These are phyloP conservation scores for Nemania serpens DNA, from an alignment of 2,329 filamentous ascomycete genomes.

Conservation along the genomic window DNA sequence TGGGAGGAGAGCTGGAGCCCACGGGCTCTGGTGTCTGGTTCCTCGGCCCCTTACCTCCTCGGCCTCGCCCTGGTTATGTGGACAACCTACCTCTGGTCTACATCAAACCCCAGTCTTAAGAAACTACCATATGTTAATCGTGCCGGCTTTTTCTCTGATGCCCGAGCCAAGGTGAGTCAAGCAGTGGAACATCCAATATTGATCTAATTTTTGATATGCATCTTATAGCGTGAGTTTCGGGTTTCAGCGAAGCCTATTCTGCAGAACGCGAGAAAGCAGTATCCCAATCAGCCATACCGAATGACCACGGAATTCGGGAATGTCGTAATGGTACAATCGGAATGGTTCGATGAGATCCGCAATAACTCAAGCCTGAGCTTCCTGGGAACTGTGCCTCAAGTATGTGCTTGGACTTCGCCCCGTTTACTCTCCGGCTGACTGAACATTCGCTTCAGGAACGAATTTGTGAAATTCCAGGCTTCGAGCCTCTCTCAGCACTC, in stretches of 20 bases:
- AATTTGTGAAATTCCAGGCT: slow-evolving; percentile 21
- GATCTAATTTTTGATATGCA: background rate
- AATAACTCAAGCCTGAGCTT: slow-evolving; percentile 21
- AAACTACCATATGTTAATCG: slow-evolving; percentile 21
- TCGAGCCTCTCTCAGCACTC: slow-evolving; percentile 18
- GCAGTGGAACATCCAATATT: background rate
- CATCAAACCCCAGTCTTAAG: slow-evolving; percentile 17
- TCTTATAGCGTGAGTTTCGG: slow-evolving; percentile 11
- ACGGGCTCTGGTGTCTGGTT: slow-evolving; percentile 3
- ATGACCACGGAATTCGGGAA: slow-evolving; percentile 25
- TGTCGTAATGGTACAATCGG: slow-evolving; percentile 19
- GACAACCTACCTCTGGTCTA: slow-evolving; percentile 17
- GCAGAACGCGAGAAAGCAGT: slow-evolving; percentile 13
- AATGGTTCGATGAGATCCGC: slow-evolving; percentile 22
- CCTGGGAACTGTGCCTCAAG: slow-evolving; percentile 11
- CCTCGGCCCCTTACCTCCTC: slow-evolving; percentile 15
- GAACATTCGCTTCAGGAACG: slow-evolving; percentile 10
- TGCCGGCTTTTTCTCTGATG: slow-evolving; percentile 8
- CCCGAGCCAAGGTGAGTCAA: slow-evolving; percentile 16
- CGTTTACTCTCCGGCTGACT: background rate
- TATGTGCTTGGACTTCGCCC: background rate
- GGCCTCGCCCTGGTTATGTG: slow-evolving; percentile 13
- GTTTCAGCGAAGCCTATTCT: slow-evolving; percentile 15
- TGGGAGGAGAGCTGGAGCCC: slow-evolving; percentile 14
- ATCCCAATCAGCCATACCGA: slow-evolving; percentile 22